Evolutionary conservation across 495 filamentous ascomycete genomes (phyloP).

Genomic region (Penicillium roqueforti): DNA sequence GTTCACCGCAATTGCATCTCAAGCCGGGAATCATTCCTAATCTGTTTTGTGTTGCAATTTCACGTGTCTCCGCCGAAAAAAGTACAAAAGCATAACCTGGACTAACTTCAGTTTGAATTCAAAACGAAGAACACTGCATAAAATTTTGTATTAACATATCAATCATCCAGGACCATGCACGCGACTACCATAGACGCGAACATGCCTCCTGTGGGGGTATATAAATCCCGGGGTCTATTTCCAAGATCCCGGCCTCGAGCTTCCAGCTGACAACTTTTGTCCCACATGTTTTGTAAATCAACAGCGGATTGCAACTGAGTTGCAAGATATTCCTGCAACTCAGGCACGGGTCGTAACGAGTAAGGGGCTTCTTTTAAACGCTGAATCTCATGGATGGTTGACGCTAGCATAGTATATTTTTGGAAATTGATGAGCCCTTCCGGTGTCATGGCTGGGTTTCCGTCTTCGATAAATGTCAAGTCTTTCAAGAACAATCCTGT

Average conservation of each 20-base stretch:
- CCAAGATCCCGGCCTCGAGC: conserved; percentile 77
- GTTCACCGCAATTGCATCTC: neutral
- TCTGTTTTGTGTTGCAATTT: too few relatives aligned
- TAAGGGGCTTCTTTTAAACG: conserved; percentile 89
- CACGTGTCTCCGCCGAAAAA: too few relatives aligned
- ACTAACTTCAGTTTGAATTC: neutral
- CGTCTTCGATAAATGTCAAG: conserved; percentile 93
- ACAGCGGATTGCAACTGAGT: conserved; percentile 77
- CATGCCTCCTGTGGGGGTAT: conserved; percentile 50
- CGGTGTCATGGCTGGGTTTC: conserved; percentile 84
- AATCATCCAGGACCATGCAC: conserved; percentile 23
- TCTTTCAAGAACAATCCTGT: conserved; percentile 88
- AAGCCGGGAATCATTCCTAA: neutral
- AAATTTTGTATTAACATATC: neutral
- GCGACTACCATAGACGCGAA: conserved; percentile 27
- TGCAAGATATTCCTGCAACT: conserved; percentile 88
- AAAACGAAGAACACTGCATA: too few relatives aligned
- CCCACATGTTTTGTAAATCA: conserved; percentile 92
- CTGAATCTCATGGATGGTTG: conserved; percentile 87
- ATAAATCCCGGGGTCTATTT: conserved; percentile 47
- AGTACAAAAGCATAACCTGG: too few relatives aligned
- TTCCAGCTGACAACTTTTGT: conserved; percentile 79
- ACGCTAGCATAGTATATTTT: conserved; percentile 88
- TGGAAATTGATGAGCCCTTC: conserved; percentile 89
- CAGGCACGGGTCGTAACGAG: conserved; percentile 71